Percentiles rank a stretch among this genome's conserved stretches.
These are phyloP conservation scores for Tulasnella calospora DNA, from an alignment of 768 basidiomycete species.

Conservation along the genomic window DNA sequence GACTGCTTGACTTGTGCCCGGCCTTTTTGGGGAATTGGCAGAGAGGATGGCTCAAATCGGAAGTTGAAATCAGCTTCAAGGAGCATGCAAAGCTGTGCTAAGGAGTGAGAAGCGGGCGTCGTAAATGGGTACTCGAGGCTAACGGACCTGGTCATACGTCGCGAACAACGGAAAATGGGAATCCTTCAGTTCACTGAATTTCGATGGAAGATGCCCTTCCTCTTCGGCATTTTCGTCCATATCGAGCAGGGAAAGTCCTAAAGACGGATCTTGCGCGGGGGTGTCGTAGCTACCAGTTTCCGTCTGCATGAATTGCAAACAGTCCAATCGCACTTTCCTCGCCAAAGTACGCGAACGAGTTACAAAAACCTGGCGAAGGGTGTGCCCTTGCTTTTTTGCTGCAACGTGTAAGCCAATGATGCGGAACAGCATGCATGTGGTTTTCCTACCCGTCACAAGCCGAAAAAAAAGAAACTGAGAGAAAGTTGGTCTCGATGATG, in stretches of 20 bases:
- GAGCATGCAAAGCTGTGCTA: not conserved
- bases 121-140: not conserved
- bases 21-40: not conserved
- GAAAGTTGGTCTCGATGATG: not conserved
- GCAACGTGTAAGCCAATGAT: slow-evolving; percentile 54
- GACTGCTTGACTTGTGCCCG: not conserved
- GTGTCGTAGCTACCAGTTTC: not conserved
- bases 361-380: slow-evolving; percentile 65
- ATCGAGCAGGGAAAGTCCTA: not conserved
- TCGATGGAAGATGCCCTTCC: not conserved
- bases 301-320: not conserved
- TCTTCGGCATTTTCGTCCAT: slow-evolving; percentile 10
- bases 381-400: slow-evolving; percentile 34
- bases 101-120: not conserved
- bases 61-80: not conserved
- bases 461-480: too few relatives aligned
- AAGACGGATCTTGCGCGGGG: too few relatives aligned
- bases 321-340: not conserved
- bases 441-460: slow-evolving; percentile 53
- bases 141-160: slow-evolving; percentile 26
- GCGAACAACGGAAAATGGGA: slow-evolving; percentile 27
- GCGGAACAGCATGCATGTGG: slow-evolving; percentile 66
- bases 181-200: slow-evolving; percentile 24
- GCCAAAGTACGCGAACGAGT: slow-evolving; percentile 52
- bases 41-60: not conserved